Base-by-base conservation (phyloP, 306 rosid genomes). In the Malus fusca region DNA sequence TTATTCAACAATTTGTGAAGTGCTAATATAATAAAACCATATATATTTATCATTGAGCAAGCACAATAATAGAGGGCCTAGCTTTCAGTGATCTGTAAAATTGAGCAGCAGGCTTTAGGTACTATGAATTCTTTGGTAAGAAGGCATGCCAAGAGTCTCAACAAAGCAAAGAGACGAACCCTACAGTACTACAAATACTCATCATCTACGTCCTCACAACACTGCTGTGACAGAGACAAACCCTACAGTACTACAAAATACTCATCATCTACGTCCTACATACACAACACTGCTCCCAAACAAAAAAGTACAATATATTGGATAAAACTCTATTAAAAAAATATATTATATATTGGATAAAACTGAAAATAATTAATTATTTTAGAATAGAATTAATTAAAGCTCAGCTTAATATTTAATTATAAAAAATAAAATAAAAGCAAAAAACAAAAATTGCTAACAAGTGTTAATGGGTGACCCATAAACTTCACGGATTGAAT, bases 61-160 rank as follows among this genome's bases (percentile, higher is more conserved):
- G 28, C 5, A 22, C 43, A 68, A 42, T 56, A 69, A 69, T 31
- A 68, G 73, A 68, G 93, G 90, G 82, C 88, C 93, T 82, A 81
- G 87, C 66, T 69, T 84, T 90, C 82, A 90, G 88, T 87, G 96
- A 90, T 80, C 90, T 89, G 92, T 82, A 83, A 89, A 88, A 87
- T 89, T 46, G 67, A 79, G 79, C 77, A 87, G 22, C 55, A 60
- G 88, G 70, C 67, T 78, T 84, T 83, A 73, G 87, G 87, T 88
- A 81, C 89, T 79, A 77, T 84, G 90, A 88, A 88, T 89, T 85
- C 90, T 85, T 86, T 78, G 72, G 68, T 77, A 69, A 60, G 80
- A 88, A 81, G 82, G 79, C 70, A 71, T 62, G 77, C 76, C 35
- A 63, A 77, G 79, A 73, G 60, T 46, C 81, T 81, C 87, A 82